Conservation (phyloP, 2,329 filamentous ascomycete genomes). For the Aspergillus fischeri region DNA sequence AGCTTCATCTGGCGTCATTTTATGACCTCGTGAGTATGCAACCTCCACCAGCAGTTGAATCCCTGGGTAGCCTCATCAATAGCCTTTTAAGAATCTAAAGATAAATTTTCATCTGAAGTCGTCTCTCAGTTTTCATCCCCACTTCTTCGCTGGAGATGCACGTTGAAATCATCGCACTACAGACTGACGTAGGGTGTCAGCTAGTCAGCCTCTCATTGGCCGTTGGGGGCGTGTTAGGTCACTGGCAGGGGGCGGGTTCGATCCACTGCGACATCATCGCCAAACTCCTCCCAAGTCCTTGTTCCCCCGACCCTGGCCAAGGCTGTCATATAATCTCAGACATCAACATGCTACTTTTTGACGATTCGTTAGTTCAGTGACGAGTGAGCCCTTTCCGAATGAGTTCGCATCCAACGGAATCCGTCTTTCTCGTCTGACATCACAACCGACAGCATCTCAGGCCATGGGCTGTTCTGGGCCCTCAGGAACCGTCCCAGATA, state of each 20-base stretch:
- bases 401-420: not conserved
- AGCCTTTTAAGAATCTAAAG: too few relatives aligned
- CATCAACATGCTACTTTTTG: not conserved
- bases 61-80: not conserved
- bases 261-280: not conserved
- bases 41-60: not conserved
- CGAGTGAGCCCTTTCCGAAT: too few relatives aligned
- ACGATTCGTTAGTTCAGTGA: not conserved
- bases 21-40: not conserved
- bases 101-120: too few relatives aligned
- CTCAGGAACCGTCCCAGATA: not conserved
- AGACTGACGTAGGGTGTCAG: conserved; percentile 14
- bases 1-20: not conserved
- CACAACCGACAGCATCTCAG: not conserved
- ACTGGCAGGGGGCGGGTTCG: not conserved
- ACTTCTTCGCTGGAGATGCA: conserved; percentile 10
- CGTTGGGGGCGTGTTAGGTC: not conserved
- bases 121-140: not conserved
- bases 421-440: not conserved
- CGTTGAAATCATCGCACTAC: conserved; percentile 20
- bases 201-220: not conserved
- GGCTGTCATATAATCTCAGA: too few relatives aligned
- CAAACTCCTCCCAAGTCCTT: not conserved
- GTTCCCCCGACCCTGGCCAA: not conserved
- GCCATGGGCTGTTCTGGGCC: not conserved